These are phyloP conservation scores for Colletotrichum lupini DNA, from an alignment of 2,329 filamentous ascomycete species.

Conservation along the genomic window DNA sequence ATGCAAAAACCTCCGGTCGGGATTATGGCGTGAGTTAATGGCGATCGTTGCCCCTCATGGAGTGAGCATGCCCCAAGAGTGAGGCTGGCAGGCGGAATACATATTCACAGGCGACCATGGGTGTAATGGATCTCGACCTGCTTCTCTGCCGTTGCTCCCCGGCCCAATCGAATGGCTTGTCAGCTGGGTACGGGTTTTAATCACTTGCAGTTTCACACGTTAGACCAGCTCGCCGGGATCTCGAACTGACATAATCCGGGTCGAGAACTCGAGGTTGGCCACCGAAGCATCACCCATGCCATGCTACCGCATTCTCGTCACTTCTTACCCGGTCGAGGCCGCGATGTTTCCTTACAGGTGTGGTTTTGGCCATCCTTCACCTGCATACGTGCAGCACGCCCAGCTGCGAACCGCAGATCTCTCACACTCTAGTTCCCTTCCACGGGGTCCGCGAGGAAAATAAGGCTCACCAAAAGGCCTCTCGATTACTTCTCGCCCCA, in stretches of 20 bases:
- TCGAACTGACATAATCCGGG: neutral
- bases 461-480: constrained; percentile 4
- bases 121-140: constrained; percentile 13
- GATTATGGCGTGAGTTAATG: neutral
- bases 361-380: neutral
- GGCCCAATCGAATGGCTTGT: neutral
- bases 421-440: neutral
- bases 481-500: neutral
- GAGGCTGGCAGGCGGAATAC: constrained; percentile 22
- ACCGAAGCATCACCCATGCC: neutral
- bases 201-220: constrained; percentile 14
- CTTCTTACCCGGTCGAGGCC: neutral
- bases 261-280: neutral
- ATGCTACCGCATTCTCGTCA: neutral
- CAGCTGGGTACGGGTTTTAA: constrained; percentile 22
- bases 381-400: no score
- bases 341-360: neutral
- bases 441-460: constrained; percentile 5
- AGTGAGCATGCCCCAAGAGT: neutral
- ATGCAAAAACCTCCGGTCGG: neutral
- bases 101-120: neutral
- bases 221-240: neutral
- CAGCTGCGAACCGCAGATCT: constrained; percentile 20
- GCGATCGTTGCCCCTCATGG: constrained; percentile 15
- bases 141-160: neutral